phyloP scores from a whole-genome alignment of 495 filamentous ascomycete genomes.

The Amorphotheca resinae region DNA sequence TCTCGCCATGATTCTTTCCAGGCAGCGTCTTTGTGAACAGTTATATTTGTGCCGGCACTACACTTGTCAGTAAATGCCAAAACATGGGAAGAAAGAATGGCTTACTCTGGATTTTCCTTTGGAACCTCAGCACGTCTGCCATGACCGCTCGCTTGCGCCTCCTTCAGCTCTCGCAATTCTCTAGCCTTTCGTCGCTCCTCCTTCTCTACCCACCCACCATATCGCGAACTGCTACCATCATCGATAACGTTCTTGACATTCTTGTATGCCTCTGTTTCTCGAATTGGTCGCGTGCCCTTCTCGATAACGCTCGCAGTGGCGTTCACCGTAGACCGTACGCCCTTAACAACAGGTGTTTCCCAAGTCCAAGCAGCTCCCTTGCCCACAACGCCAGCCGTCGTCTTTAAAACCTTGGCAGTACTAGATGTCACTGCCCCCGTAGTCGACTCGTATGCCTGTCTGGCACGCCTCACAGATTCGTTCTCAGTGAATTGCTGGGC shows the following conservation, averaged over 20 bases:
- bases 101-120: slow-evolving; percentile 81
- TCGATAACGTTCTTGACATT: slow-evolving; percentile 93
- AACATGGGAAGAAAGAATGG: slow-evolving; percentile 8
- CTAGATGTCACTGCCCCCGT: slow-evolving; percentile 61
- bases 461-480: slow-evolving; percentile 76
- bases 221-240: slow-evolving; percentile 89
- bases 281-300: slow-evolving; percentile 83
- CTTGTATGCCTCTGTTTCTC: slow-evolving; percentile 88
- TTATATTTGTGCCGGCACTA: slow-evolving; percentile 88
- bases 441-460: slow-evolving; percentile 72
- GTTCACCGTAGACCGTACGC: slow-evolving; percentile 74
- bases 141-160: slow-evolving; percentile 36
- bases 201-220: slow-evolving; percentile 92
- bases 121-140: slow-evolving; percentile 39
- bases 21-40: slow-evolving; percentile 87
- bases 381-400: slow-evolving; percentile 73
- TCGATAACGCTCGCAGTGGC: slow-evolving; percentile 78
- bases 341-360: slow-evolving; percentile 88
- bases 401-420: slow-evolving; percentile 67
- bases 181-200: slow-evolving; percentile 74
- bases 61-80: slow-evolving; percentile 17
- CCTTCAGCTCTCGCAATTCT: slow-evolving; percentile 58
- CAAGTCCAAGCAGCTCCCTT: slow-evolving; percentile 91
- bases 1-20: slow-evolving; percentile 94
- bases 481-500: slow-evolving; percentile 90